phyloP scores from a whole-genome alignment of 768 basidiomycete species.

The Dacryopinax primogenitus region DNA sequence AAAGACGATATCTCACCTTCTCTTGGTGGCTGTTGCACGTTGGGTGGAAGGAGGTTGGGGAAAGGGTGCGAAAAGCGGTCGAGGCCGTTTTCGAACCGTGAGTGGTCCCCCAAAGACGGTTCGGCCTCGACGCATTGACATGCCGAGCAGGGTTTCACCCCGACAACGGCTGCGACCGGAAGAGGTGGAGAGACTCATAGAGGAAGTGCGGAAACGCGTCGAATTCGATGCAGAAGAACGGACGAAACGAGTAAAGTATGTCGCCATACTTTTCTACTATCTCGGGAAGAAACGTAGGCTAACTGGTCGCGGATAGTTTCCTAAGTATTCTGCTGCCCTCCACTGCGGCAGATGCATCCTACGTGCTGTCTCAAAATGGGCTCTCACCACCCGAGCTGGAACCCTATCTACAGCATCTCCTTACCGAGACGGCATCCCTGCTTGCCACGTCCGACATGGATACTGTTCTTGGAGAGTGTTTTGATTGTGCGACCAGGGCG shows the following conservation, averaged over 20 bases:
- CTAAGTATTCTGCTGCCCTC: constrained; percentile 61
- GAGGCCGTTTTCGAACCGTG: constrained; percentile 77
- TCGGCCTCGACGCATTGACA: background rate
- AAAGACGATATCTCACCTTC: constrained; percentile 68
- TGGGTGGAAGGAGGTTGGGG: constrained; percentile 76
- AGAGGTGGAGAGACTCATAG: constrained; percentile 56
- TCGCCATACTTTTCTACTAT: constrained; percentile 1
- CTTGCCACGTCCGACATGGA: constrained; percentile 58
- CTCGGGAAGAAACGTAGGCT: background rate
- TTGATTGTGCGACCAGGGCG: constrained; percentile 52
- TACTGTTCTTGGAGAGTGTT: constrained; percentile 53
- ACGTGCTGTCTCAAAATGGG: constrained; percentile 57
- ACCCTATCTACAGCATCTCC: constrained; percentile 45
- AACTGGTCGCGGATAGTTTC: constrained; percentile 38
- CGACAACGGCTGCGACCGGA: constrained; percentile 58
- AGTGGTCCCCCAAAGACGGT: constrained; percentile 21
- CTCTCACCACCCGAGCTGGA: constrained; percentile 29
- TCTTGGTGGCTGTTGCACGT: constrained; percentile 90
- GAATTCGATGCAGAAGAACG: constrained; percentile 55
- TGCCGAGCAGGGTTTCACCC: constrained; percentile 52
- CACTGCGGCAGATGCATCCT: constrained; percentile 54
- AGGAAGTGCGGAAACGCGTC: constrained; percentile 61
- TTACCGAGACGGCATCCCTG: constrained; percentile 53
- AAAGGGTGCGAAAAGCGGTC: constrained; percentile 57
- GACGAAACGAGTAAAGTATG: constrained; percentile 25